Evolutionary conservation across 345 rosid species (phyloP).

Genomic region (Ceriops decandra): DNA sequence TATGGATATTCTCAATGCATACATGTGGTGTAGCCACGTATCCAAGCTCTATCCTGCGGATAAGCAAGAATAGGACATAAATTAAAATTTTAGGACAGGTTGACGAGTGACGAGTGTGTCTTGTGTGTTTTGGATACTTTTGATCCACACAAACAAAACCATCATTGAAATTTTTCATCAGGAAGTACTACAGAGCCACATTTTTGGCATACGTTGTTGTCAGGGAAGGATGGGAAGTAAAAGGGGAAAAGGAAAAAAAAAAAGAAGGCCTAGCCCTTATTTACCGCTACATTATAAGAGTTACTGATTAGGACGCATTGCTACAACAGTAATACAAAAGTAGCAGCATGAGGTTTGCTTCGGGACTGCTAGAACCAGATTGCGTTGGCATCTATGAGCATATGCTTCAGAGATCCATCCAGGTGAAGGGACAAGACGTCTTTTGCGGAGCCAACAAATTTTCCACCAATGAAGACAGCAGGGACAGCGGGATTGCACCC

Average conservation of each 20-base stretch:
- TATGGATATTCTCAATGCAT: no score
- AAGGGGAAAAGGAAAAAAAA: background rate
- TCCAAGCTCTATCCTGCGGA: background rate
- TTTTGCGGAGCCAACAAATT: conserved; percentile 78
- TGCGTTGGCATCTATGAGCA: conserved; percentile 91
- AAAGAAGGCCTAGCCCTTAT: conserved; percentile 32
- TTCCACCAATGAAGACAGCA: conserved; percentile 96
- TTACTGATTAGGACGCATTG: background rate
- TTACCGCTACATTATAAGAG: conserved; percentile 24
- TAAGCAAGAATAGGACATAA: conserved; percentile 12
- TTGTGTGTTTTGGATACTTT: background rate
- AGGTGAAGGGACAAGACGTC: conserved; percentile 88
- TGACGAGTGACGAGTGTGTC: background rate
- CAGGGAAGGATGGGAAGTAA: background rate
- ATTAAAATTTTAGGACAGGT: conserved; percentile 6
- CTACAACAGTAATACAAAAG: no score
- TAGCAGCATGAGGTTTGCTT: background rate
- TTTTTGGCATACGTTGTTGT: conserved; percentile 24
- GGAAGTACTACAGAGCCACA: conserved; percentile 11
- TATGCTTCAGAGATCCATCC: conserved; percentile 83
- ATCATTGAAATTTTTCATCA: background rate
- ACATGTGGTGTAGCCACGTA: no score
- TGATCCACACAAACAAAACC: background rate
- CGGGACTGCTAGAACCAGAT: conserved; percentile 68
- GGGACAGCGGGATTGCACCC: conserved; percentile 86